phyloP scores from a whole-genome alignment of 768 basidiomycete species.

The Suillus subluteus region DNA sequence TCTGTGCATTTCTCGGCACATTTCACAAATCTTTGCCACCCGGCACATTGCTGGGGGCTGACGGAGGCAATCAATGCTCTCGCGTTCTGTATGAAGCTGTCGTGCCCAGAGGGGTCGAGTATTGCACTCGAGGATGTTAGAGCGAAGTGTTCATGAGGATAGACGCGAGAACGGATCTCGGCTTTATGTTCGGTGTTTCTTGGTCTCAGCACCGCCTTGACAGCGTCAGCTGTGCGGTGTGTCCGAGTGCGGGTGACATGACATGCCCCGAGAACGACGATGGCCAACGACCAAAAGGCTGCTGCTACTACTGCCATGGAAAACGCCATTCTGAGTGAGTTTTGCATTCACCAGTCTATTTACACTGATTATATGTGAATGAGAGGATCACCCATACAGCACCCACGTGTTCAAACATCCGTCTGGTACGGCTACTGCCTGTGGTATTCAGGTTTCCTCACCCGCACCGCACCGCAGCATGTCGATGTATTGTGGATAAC shows the following conservation, averaged over 20 bases:
- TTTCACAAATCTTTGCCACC: not conserved
- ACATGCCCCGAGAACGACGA: not conserved
- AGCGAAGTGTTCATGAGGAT: conserved; percentile 4
- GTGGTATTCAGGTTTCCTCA: not conserved
- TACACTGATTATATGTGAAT: not conserved
- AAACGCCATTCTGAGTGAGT: not conserved
- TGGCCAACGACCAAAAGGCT: not conserved
- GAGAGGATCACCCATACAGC: not conserved
- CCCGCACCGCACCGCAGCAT: not conserved
- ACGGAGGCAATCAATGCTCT: not conserved
- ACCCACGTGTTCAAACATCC: not conserved
- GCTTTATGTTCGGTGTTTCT: not conserved
- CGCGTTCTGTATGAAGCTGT: not conserved
- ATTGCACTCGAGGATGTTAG: not conserved
- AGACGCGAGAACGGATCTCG: conserved; percentile 4
- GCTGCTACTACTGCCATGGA: not conserved
- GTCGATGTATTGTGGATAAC: not conserved
- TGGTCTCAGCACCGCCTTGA: not conserved
- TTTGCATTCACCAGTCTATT: not conserved
- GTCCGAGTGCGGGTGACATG: not conserved
- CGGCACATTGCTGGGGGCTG: not conserved
- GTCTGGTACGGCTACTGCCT: not conserved
- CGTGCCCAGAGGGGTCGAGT: not conserved
- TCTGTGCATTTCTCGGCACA: not conserved
- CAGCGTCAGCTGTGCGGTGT: not conserved